A percentile compares a stretch with the other conserved stretches of the same genome.
Conservation (phyloP, 176 grass and related monocot species). For the Paspalum vaginatum region DNA sequence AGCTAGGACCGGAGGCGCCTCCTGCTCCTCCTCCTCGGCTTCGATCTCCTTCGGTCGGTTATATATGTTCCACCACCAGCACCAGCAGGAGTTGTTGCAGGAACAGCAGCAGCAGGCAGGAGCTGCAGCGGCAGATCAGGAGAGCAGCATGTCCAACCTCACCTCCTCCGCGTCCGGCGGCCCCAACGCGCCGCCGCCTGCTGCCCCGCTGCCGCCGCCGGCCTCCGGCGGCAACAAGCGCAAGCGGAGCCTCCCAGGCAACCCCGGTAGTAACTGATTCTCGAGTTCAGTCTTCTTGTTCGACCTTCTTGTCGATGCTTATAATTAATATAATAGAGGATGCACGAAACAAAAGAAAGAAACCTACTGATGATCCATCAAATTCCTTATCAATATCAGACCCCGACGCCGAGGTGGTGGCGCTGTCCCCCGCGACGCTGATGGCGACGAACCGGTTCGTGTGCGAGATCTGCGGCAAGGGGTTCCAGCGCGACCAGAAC, state of each 20-base stretch:
- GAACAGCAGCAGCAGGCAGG: background rate
- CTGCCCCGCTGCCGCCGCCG: slow-evolving; percentile 15
- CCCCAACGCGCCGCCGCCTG: background rate
- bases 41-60: background rate
- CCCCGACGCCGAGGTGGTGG: slow-evolving; percentile 88
- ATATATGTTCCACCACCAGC: slow-evolving; percentile 40
- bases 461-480: slow-evolving; percentile 97
- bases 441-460: slow-evolving; percentile 95
- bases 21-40: too few relatives aligned
- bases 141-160: slow-evolving; percentile 64
- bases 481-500: slow-evolving; percentile 98
- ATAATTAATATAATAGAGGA: too few relatives aligned
- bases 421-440: slow-evolving; percentile 93
- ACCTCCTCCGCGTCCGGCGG: slow-evolving; percentile 39
- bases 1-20: background rate
- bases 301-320: too few relatives aligned
- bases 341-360: too few relatives aligned
- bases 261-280: slow-evolving; percentile 75
- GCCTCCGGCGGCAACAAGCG: slow-evolving; percentile 60
- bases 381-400: slow-evolving; percentile 41
- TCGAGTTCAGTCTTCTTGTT: too few relatives aligned
- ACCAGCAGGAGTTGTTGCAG: slow-evolving; percentile 16
- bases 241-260: slow-evolving; percentile 89
- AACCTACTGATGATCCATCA: too few relatives aligned
- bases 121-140: slow-evolving; percentile 29